Conservation (phyloP, 2,329 filamentous ascomycete species). For the Colletotrichum abscissum region DNA sequence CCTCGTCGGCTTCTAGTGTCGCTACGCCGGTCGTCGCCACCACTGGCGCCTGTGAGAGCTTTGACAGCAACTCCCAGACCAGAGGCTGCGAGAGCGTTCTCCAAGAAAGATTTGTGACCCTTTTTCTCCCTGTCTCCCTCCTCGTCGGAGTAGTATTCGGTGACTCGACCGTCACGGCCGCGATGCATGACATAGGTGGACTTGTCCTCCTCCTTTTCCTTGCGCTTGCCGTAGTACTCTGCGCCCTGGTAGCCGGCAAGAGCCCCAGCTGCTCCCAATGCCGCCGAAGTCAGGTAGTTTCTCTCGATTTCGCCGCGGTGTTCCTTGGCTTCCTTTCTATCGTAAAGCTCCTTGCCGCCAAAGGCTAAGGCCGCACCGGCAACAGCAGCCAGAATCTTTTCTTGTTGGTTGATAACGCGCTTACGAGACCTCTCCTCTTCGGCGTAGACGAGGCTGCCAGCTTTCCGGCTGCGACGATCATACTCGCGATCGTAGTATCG, state of each 20-base stretch:
- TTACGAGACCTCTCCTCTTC: constrained; percentile 62
- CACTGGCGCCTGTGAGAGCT: constrained; percentile 63
- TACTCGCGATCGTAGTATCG: constrained; percentile 58
- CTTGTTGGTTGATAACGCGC: constrained; percentile 69
- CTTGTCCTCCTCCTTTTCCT: constrained; percentile 64
- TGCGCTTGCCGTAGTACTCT: constrained; percentile 71
- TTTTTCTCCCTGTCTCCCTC: constrained; percentile 65
- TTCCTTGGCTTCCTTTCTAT: constrained; percentile 68
- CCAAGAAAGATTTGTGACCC: constrained; percentile 73
- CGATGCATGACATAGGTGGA: constrained; percentile 64
- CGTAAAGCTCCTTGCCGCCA: constrained; percentile 74
- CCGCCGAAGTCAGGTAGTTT: constrained; percentile 69
- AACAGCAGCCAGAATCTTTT: constrained; percentile 75
- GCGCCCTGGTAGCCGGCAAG: constrained; percentile 73
- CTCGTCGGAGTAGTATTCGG: constrained; percentile 69
- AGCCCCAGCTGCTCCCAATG: constrained; percentile 72
- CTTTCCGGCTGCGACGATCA: constrained; percentile 62
- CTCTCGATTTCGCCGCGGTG: constrained; percentile 63
- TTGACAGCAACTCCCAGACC: constrained; percentile 72
- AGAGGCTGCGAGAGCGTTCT: constrained; percentile 71
- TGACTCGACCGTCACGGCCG: constrained; percentile 62
- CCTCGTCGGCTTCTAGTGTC: constrained; percentile 49
- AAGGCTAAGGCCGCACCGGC: constrained; percentile 73
- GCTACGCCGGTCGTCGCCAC: constrained; percentile 54
- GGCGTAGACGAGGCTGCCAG: constrained; percentile 63